Evolutionary conservation across 169 alveolate genomes (phyloP).

Genomic region (Eimeria praecox): DNA sequence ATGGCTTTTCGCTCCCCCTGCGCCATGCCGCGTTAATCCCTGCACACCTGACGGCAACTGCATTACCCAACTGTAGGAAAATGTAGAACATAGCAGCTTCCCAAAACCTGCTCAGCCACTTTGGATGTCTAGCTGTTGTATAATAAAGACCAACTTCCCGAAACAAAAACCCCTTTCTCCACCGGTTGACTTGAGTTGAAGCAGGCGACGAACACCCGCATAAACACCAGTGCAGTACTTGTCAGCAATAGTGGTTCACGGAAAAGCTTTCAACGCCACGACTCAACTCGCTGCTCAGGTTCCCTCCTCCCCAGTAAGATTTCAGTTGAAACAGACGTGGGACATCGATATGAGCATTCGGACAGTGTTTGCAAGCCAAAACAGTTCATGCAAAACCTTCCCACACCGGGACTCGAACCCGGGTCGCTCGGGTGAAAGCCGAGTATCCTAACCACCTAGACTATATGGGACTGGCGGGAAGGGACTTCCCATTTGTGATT

Average conservation of each 20-base stretch:
- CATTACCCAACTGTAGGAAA: background rate
- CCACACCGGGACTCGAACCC: conserved; percentile 99
- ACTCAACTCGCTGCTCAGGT: conserved; percentile 90
- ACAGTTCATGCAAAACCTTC: conserved; percentile 46
- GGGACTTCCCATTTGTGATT: background rate
- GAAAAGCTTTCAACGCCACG: conserved; percentile 94
- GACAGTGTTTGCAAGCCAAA: too few relatives aligned
- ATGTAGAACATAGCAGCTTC: background rate
- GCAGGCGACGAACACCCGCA: too few relatives aligned
- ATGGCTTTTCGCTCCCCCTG: background rate
- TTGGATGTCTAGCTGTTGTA: background rate
- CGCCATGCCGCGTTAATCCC: background rate
- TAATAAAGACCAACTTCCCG: background rate
- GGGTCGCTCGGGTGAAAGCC: conserved; percentile 99
- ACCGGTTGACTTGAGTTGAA: background rate
- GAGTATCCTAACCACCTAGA: conserved; percentile 99
- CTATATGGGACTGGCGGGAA: conserved; percentile 89
- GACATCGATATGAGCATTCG: too few relatives aligned
- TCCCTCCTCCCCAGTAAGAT: background rate
- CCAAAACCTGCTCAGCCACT: background rate
- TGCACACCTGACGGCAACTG: background rate
- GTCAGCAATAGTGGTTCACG: too few relatives aligned
- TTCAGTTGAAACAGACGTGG: background rate
- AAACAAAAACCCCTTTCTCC: too few relatives aligned
- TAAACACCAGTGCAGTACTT: too few relatives aligned